These are phyloP conservation scores for grape (Vitis vinifera) DNA, from an alignment of 164 flowering plant genomes.

Conservation along the genomic window ASM3070453v1 NC_081805.1:5716501-5717000, in stretches of 20 bases:
- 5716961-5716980: too few relatives aligned
- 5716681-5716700: constrained; percentile 27
- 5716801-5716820: constrained; percentile 31
- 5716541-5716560: too few relatives aligned
- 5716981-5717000: too few relatives aligned
- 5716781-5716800: constrained; percentile 26
- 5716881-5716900: constrained; percentile 38
- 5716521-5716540: too few relatives aligned
- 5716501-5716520: too few relatives aligned
- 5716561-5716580: too few relatives aligned
- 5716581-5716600: background rate
- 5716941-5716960: too few relatives aligned
- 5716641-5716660: constrained; percentile 29
- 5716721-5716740: constrained; percentile 34
- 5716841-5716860: constrained; percentile 34
- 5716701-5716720: constrained; percentile 25
- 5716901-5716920: constrained; percentile 41
- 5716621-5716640: constrained; percentile 19
- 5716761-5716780: constrained; percentile 26
- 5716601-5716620: background rate
- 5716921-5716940: background rate
- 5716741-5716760: constrained; percentile 25
- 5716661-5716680: constrained; percentile 30
- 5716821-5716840: constrained; percentile 32
- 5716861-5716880: constrained; percentile 33